A percentile compares a stretch with the other conserved stretches of the same genome.
These are phyloP conservation scores for Amesomyces nigricolor DNA, from an alignment of 2,329 filamentous ascomycete genomes.

Conservation along the genomic window DNA sequence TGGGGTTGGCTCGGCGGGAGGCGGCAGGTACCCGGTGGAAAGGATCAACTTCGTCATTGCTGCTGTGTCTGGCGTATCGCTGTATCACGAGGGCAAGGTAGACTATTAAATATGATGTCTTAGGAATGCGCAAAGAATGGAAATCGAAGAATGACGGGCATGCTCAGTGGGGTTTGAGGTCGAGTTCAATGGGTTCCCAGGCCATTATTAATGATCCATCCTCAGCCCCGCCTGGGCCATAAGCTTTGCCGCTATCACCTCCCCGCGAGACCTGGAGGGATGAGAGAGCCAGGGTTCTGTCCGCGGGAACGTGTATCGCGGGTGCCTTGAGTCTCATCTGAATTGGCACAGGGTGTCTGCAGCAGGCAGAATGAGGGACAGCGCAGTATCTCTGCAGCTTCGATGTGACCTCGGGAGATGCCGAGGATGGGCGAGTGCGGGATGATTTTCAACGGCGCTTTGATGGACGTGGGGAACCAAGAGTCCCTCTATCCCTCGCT, in stretches of 20 bases:
- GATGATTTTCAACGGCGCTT: too few species aligned
- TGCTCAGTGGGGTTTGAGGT: constrained; percentile 20
- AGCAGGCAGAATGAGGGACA: too few species aligned
- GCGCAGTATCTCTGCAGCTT: neutral
- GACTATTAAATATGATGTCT: neutral
- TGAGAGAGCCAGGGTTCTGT: constrained; percentile 1
- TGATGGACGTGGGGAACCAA: too few species aligned
- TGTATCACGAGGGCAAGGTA: neutral
- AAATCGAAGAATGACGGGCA: constrained; percentile 4
- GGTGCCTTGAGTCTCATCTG: constrained; percentile 1
- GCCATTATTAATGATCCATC: constrained; percentile 26
- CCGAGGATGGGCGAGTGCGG: too few species aligned
- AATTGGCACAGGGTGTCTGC: too few species aligned
- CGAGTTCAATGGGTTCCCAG: constrained; percentile 2
- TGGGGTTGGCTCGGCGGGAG: neutral
- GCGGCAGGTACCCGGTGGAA: constrained; percentile 64
- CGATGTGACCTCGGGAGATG: too few species aligned
- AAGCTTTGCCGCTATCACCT: neutral
- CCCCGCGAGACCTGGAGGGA: neutral
- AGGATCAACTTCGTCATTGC: constrained; percentile 73
- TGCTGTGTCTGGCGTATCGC: constrained; percentile 9
- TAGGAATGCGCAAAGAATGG: constrained; percentile 3
- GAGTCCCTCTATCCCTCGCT: too few species aligned
- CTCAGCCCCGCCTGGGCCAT: constrained; percentile 18
- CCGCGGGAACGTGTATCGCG: neutral